phyloP scores from a whole-genome alignment of 192 early-diverging fungal genomes.

The Phycomyces blakesleeanus region DNA sequence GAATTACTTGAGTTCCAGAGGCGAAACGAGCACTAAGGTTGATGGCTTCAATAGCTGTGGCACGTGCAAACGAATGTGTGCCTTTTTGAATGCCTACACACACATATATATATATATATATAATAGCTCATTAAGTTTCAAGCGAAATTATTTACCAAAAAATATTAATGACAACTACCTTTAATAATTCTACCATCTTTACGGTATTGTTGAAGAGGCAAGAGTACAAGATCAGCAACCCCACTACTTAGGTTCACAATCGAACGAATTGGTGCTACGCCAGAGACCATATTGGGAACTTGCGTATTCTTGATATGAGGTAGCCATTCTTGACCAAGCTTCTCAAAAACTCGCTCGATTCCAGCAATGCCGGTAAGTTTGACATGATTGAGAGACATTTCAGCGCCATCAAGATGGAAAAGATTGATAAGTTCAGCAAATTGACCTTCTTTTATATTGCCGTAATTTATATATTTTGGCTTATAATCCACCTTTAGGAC shows the following conservation, averaged over 20 bases:
- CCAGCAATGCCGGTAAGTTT: slow-evolving; percentile 80
- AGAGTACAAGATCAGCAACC: slow-evolving; percentile 84
- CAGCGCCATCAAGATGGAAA: slow-evolving; percentile 87
- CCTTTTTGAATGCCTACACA: slow-evolving; percentile 73
- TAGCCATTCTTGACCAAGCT: slow-evolving; percentile 73
- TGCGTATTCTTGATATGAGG: slow-evolving; percentile 93
- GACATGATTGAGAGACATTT: slow-evolving; percentile 79
- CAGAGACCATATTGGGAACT: slow-evolving; percentile 83
- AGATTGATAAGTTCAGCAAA: slow-evolving; percentile 87
- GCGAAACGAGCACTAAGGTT: slow-evolving; percentile 83
- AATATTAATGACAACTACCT: slow-evolving; percentile 32
- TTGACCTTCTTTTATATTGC: slow-evolving; percentile 68
- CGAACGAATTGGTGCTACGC: slow-evolving; percentile 83
- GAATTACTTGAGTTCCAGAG: slow-evolving; percentile 81
- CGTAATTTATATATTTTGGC: slow-evolving; percentile 84
- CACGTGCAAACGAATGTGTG: slow-evolving; percentile 82
- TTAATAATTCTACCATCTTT: slow-evolving; percentile 87
- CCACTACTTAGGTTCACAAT: slow-evolving; percentile 88
- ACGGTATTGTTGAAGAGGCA: slow-evolving; percentile 92
- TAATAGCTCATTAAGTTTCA: neutral
- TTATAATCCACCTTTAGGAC: slow-evolving; percentile 93
- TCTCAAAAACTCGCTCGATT: slow-evolving; percentile 57
- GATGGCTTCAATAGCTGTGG: slow-evolving; percentile 89
- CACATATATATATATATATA: neutral
- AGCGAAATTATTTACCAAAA: neutral